Base-by-base conservation (phyloP, 2,329 filamentous ascomycete genomes). In the Claviceps sp. region DNA sequence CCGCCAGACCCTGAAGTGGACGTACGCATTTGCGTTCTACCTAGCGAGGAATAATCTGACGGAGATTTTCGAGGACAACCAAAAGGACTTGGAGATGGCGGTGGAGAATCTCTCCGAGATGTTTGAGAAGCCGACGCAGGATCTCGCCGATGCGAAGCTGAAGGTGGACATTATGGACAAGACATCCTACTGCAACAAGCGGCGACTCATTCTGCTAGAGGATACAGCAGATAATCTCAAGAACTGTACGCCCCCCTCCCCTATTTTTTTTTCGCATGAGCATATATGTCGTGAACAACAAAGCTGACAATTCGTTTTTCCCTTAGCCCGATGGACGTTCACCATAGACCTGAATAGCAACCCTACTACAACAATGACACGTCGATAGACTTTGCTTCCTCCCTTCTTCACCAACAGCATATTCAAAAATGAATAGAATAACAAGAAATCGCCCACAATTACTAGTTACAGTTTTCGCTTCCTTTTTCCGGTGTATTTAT, bases 91-190 rank as follows among this genome's bases (percentile, higher is more conserved):
- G 24, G 93, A 98, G 68, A 86, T 98, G 82, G 91, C 93, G 0
- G 93, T 97, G 1, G 93, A 98, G 71, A 90, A 87, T 53, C 72
- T 98, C 57, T 95, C 89, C n/a, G 90, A 95, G 68, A 95, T 98
- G 89, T 98, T 98, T 59, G 93, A 98, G 76, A 96, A 95, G 73
- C 89, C 90, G 0, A 88, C 91, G n/a, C 73, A 82, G 42, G 89
- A 96, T 61, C 74, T 98, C 17, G 80, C 88, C 4, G 81, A 85
- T 46, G 66, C 89, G n/a, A 95, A 95, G 68, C 75, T 96, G 54
- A 97, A 96, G 72, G 89, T 95, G 6, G 91, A 96, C 58, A 98
- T 98, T 64, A 87, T 98, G 82, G 91, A 98, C 68, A 97, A 96
- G 77, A 98, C 91, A 4, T 81, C 89, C 0, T 98, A 98, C 67